A percentile compares a stretch with the other conserved stretches of the same genome.
These are phyloP conservation scores for Coccinonectria pachysandricola DNA, from an alignment of 2,329 filamentous ascomycete species.

Conservation along the genomic window DNA sequence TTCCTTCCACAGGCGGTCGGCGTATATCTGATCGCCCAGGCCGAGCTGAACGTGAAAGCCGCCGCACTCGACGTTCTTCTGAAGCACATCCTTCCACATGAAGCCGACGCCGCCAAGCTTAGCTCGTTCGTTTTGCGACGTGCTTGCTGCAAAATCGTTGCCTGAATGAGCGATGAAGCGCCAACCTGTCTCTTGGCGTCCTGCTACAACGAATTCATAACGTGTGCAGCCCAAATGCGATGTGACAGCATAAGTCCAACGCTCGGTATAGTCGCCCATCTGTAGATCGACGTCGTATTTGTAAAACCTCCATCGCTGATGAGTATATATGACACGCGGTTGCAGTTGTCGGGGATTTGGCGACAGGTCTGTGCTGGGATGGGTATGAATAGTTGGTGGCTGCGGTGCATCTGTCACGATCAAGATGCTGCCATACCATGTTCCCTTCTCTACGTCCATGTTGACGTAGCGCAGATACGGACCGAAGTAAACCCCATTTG, in stretches of 20 bases:
- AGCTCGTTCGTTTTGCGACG: constrained; percentile 74
- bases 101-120: constrained; percentile 82
- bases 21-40: constrained; percentile 89
- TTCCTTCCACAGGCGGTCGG: constrained; percentile 92
- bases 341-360: constrained; percentile 85
- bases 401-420: constrained; percentile 85
- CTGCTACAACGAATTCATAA: constrained; percentile 93
- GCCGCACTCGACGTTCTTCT: constrained; percentile 92
- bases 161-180: constrained; percentile 92
- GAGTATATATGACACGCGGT: constrained; percentile 70
- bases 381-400: constrained; percentile 91
- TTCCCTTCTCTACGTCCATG: constrained; percentile 85
- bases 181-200: constrained; percentile 83
- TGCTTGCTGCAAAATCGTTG: constrained; percentile 86
- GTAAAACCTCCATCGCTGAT: constrained; percentile 93
- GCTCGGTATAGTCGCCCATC: constrained; percentile 77
- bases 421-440: constrained; percentile 90
- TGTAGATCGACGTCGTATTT: constrained; percentile 83
- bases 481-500: constrained; percentile 96
- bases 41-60: constrained; percentile 93
- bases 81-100: constrained; percentile 98
- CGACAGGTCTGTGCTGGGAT: constrained; percentile 80
- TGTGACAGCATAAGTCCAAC: constrained; percentile 97
- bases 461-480: constrained; percentile 93
- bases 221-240: constrained; percentile 95